Evolutionary conservation across 164 flowering plant species (phyloP), one percentile per base, ranked within the genome.

Genomic region (Macadamia integrifolia): DNA sequence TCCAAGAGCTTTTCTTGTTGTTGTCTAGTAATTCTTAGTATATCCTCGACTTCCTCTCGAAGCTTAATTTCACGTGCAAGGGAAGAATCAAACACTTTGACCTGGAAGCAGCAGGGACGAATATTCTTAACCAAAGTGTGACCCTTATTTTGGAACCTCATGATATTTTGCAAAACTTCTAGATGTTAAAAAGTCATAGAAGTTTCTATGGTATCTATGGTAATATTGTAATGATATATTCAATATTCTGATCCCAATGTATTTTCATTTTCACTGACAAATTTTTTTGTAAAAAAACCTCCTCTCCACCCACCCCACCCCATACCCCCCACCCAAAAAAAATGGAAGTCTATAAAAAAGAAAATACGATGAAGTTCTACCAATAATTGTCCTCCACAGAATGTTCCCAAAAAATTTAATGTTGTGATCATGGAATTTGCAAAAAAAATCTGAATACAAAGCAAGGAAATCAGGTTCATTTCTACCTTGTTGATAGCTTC

Each of bases 401-500:
- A 53, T 13, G 0, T 53, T 53, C 57, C 15, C 18, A 53, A 53
- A 46, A 46, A 46, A 3, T 53, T 53, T 50, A 50, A 23, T 23
- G 17, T 14, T 50, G 55, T 50, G 55, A 50, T 50, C 13, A 50
- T 50, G 55, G 12, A 50, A 50, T 14, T 15, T 9, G 13, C 55
- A 50, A 50, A 50, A 59, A 30, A 10, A 18, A 10, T 14, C n/a
- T 11, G 6, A 10, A 60, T 12, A 1, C 43, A 31, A 13, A 31
- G 14, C 9, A 29, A 23, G 55, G 31, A 65, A 53, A 23, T 61
- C n/a, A n/a, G 71, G 11, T 6, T 18, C 46, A 71, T 64, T 14
- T 52, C 56, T 73, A 92, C 95, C 92, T 81, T 86, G 65, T 56
- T 74, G 65, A 83, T 77, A 35, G 85, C 78, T 75, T 87, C 83